Evolutionary conservation across 768 basidiomycete genomes (phyloP).

Genomic region (Suillus sp.): DNA sequence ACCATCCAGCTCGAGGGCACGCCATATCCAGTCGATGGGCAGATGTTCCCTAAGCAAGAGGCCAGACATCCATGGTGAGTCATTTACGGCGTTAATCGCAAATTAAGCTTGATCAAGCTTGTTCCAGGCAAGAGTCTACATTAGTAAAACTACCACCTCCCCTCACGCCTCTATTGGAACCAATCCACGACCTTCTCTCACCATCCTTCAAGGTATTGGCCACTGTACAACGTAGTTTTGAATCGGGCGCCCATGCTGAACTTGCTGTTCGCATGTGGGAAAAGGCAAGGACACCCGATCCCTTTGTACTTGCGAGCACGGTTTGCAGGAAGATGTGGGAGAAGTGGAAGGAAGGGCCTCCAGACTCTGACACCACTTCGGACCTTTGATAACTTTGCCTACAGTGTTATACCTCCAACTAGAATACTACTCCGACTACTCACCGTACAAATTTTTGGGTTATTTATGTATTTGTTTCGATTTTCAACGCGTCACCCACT

Average conservation of each 20-base stretch:
- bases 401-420: slow-evolving; percentile 7
- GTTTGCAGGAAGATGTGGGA: slow-evolving; percentile 43
- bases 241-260: slow-evolving; percentile 58
- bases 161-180: slow-evolving; percentile 52
- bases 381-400: slow-evolving; percentile 6
- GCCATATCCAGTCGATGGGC: slow-evolving; percentile 41
- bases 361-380: slow-evolving; percentile 21
- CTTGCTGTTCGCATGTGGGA: slow-evolving; percentile 63
- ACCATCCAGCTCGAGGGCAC: slow-evolving; percentile 42
- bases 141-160: slow-evolving; percentile 62
- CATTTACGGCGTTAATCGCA: slow-evolving; percentile 19
- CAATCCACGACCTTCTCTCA: slow-evolving; percentile 54
- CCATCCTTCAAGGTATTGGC: slow-evolving; percentile 56
- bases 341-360: slow-evolving; percentile 30
- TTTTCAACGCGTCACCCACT: not conserved
- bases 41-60: slow-evolving; percentile 15
- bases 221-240: slow-evolving; percentile 54
- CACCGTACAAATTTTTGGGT: not conserved
- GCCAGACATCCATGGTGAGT: slow-evolving; percentile 39
- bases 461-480: not conserved
- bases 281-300: slow-evolving; percentile 64
- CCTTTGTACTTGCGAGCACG: slow-evolving; percentile 46
- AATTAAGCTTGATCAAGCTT: slow-evolving; percentile 6
- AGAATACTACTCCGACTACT: slow-evolving; percentile 8
- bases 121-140: slow-evolving; percentile 49